Percentiles rank a stretch among this genome's conserved stretches.
These are phyloP conservation scores for Trichoderma simmonsii DNA, from an alignment of 2,329 filamentous ascomycete species.

Conservation along the genomic window DNA sequence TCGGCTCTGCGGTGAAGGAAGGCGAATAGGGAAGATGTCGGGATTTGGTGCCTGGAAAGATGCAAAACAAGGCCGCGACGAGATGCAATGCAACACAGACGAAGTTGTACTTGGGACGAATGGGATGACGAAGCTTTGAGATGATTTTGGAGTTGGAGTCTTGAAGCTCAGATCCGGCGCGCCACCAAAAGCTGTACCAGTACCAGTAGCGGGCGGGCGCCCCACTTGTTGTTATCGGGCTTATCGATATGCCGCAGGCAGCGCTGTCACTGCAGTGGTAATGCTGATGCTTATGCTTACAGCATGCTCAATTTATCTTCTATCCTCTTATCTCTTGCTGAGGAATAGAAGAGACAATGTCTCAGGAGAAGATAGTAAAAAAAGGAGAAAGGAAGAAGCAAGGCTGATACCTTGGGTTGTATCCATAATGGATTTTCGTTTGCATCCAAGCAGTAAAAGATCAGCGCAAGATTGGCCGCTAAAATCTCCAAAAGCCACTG, in stretches of 20 bases:
- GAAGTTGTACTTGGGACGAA: neutral
- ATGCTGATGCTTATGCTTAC: neutral
- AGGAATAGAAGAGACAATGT: neutral
- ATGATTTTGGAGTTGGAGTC: neutral
- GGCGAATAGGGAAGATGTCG: neutral
- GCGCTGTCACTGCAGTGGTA: neutral
- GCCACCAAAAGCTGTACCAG: neutral
- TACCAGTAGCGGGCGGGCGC: neutral
- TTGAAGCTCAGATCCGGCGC: conserved; percentile 12
- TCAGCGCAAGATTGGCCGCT: neutral
- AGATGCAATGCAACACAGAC: conserved; percentile 3
- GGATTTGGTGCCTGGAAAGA: neutral
- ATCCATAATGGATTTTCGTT: neutral
- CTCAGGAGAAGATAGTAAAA: neutral
- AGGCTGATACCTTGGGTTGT: neutral
- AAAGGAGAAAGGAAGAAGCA: neutral
- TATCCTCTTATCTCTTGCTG: neutral
- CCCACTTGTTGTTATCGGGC: neutral
- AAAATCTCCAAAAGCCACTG: neutral
- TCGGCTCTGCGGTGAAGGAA: neutral
- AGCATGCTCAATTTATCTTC: neutral
- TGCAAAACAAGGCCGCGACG: neutral
- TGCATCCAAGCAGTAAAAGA: neutral
- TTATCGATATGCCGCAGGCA: neutral
- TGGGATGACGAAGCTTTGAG: conserved; percentile 3